phyloP scores from a whole-genome alignment of 2,329 filamentous ascomycete genomes.

The Xylariaceae sp. region DNA sequence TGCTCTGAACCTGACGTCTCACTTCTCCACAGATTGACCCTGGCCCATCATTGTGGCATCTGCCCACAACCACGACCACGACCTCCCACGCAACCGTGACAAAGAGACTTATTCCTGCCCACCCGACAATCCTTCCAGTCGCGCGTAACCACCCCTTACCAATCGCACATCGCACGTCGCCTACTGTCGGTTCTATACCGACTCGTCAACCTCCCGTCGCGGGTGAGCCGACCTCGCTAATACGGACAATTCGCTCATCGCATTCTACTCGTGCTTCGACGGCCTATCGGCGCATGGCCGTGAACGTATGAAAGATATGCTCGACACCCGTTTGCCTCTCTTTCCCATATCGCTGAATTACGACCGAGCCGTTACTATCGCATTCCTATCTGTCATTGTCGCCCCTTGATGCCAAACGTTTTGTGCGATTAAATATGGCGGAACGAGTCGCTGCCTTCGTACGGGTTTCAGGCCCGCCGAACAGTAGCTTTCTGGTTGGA shows the following conservation, averaged over 20 bases:
- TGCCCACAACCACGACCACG: neutral
- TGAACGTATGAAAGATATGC: slow-evolving; percentile 27
- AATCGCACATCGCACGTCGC: neutral
- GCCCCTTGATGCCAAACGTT: slow-evolving; percentile 20
- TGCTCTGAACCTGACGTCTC: neutral
- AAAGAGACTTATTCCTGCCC: neutral
- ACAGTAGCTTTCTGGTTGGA: slow-evolving; percentile 92
- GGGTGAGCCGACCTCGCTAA: slow-evolving; percentile 15
- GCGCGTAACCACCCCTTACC: neutral
- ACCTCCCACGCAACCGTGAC: neutral
- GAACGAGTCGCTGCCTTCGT: slow-evolving; percentile 71
- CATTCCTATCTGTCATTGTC: slow-evolving; percentile 17
- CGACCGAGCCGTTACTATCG: slow-evolving; percentile 12
- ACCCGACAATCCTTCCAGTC: slow-evolving; percentile 1
- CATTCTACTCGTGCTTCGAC: slow-evolving; percentile 20
- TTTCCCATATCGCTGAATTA: slow-evolving; percentile 14
- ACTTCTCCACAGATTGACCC: slow-evolving; percentile 4
- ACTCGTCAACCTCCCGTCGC: slow-evolving; percentile 16
- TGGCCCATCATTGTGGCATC: slow-evolving; percentile 1
- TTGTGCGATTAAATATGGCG: slow-evolving; percentile 26
- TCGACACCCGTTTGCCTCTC: slow-evolving; percentile 18
- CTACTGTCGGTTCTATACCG: neutral
- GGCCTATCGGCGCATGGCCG: slow-evolving; percentile 26
- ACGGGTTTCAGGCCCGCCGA: slow-evolving; percentile 93
- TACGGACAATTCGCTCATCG: slow-evolving; percentile 16